A percentile compares a stretch with the other conserved stretches of the same genome.
Conservation (phyloP, 345 rosid species). For the Populus ilicifolia region DNA sequence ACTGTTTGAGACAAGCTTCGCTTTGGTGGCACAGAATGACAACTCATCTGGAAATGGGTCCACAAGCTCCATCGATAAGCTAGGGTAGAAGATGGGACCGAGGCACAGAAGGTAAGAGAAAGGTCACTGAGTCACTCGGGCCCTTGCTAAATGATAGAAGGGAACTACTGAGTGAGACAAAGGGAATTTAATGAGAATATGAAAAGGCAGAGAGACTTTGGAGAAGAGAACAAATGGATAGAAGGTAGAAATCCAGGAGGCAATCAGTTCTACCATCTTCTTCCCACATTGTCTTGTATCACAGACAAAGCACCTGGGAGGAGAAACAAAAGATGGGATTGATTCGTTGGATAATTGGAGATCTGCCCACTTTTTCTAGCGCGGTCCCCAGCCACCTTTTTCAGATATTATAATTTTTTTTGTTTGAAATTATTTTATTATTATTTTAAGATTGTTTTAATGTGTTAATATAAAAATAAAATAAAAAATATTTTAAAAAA, state of each 20-base stretch:
- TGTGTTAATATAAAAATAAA: too few species aligned
- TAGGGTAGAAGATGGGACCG: not conserved
- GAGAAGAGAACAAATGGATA: slow-evolving; percentile 24
- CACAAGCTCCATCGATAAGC: not conserved
- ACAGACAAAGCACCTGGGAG: slow-evolving; percentile 12
- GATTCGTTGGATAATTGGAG: slow-evolving; percentile 34
- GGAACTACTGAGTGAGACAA: not conserved
- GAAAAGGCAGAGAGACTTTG: slow-evolving; percentile 21
- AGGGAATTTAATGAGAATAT: slow-evolving; percentile 27
- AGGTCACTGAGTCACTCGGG: not conserved
- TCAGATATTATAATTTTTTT: too few species aligned
- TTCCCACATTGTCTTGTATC: slow-evolving; percentile 4
- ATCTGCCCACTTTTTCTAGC: not conserved
- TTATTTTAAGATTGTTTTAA: too few species aligned
- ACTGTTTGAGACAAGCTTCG: not conserved
- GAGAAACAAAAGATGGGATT: not conserved
- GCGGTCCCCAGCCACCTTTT: too few species aligned
- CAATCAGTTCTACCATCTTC: not conserved
- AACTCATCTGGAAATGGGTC: not conserved
- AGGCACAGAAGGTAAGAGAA: not conserved
- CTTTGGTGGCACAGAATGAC: not conserved
- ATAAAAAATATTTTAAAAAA: too few species aligned
- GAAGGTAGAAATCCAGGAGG: not conserved
- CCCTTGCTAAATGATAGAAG: too few species aligned
- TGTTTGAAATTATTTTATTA: too few species aligned